Base-by-base conservation (phyloP, 2,329 filamentous ascomycete species). In the Curvularia verruculosa region DNA sequence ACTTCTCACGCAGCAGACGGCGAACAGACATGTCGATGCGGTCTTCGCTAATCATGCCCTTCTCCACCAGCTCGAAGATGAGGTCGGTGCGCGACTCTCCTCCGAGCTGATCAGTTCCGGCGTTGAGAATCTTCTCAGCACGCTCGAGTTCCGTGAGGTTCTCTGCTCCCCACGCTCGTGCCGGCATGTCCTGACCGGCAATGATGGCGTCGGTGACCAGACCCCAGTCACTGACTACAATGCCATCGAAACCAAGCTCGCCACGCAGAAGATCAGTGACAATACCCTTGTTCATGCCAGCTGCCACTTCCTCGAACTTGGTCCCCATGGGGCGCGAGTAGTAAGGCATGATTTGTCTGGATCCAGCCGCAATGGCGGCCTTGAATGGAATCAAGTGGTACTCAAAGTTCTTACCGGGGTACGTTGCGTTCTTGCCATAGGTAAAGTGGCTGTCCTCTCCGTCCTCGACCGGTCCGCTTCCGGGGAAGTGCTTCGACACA, bases 401-500 rank as follows among this genome's bases (percentile, higher is more conserved):
- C 1, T 83, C 80, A 9, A 82, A 73, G 56, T 84, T 83, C 37
- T 79, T 65, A 1, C 82, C 82, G 0, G 82, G 82, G 47, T 84
- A 85, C 0, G 78, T 79, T 1, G 70, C 60, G 52, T 84, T 82
- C 65, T 82, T 82, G 29, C 83, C 83, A 54, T 83, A 83, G 0
- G 69, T 67, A 58, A 84, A 84, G 52, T 84, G 83, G 15, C 80
- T 78, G 61, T 84, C 83, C 45, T 84, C 80, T 19, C 83, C 83
- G 45, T 81, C 70, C 54, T 81, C 70, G 63, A 80, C 76, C 0
- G 82, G 77, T 0, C 83, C 83, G 7, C 77, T 81, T 4, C 83
- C 83, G 0, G 82, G 82, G 61, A 85, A 84, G 59, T 85, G 82
- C 68, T 84, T 84, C 0, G 82, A 83, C 1, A 83, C 78, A 0